phyloP scores from a whole-genome alignment of 371 early-diverging fungal genomes.

The Mucor ambiguus region DNA sequence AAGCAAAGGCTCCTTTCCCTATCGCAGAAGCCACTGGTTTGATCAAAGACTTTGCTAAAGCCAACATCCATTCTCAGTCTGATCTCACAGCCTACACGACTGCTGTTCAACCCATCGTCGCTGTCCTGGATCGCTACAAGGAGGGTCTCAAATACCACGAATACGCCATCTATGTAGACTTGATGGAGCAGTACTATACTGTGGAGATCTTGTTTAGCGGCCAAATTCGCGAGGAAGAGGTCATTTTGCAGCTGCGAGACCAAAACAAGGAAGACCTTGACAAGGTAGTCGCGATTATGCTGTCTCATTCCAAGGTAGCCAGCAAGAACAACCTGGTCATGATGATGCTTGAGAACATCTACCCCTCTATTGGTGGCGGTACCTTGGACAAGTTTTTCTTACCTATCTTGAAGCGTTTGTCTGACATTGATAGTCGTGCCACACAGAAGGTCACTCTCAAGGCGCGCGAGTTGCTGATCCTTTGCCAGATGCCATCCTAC shows the following conservation, averaged over 20 bases:
- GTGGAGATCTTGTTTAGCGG: slow-evolving; percentile 83
- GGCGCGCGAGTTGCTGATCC: slow-evolving; percentile 92
- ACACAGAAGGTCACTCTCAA: slow-evolving; percentile 91
- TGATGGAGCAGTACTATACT: slow-evolving; percentile 84
- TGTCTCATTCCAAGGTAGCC: slow-evolving; percentile 84
- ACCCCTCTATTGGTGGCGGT: slow-evolving; percentile 63
- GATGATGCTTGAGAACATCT: slow-evolving; percentile 77
- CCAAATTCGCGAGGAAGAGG: slow-evolving; percentile 85
- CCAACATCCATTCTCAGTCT: slow-evolving; percentile 55
- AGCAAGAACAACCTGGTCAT: slow-evolving; percentile 81
- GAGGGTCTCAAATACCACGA: slow-evolving; percentile 82
- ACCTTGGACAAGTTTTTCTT: slow-evolving; percentile 73
- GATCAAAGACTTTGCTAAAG: slow-evolving; percentile 61
- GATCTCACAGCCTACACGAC: slow-evolving; percentile 66
- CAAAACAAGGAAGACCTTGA: slow-evolving; percentile 83
- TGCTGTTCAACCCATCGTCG: slow-evolving; percentile 66
- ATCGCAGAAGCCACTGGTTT: slow-evolving; percentile 64
- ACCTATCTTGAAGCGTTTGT: slow-evolving; percentile 80
- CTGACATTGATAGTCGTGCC: slow-evolving; percentile 76
- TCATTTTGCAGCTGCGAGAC: slow-evolving; percentile 82
- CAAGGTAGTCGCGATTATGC: slow-evolving; percentile 70
- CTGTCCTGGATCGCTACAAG: slow-evolving; percentile 70
- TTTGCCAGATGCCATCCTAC: slow-evolving; percentile 90
- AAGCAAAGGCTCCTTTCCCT: slow-evolving; percentile 70
- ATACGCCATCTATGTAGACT: slow-evolving; percentile 66